These are phyloP conservation scores for Periconia sp. DNA, from an alignment of 2,329 filamentous ascomycete genomes.

Conservation along the genomic window DNA sequence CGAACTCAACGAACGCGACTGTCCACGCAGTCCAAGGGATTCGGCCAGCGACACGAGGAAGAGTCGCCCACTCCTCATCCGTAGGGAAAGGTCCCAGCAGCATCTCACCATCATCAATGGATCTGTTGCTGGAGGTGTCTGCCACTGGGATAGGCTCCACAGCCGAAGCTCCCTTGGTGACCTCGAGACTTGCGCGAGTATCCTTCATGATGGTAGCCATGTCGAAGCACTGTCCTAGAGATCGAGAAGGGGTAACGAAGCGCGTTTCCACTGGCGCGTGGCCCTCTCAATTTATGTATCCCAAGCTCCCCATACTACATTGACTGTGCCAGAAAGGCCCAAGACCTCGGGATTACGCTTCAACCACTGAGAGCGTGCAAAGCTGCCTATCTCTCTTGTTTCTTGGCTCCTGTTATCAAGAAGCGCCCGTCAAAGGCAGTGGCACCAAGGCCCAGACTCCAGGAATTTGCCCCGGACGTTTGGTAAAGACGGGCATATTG, in stretches of 20 bases:
- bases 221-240: background rate
- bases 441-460: background rate
- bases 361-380: background rate
- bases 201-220: conserved; percentile 25
- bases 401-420: background rate
- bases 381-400: background rate
- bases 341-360: background rate
- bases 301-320: background rate
- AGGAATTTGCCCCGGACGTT: background rate
- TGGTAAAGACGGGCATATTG: background rate
- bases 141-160: conserved; percentile 29
- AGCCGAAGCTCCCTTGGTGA: conserved; percentile 32
- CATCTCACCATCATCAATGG: conserved; percentile 15
- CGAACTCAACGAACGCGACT: conserved; percentile 39
- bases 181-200: conserved; percentile 33
- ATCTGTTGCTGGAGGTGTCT: conserved; percentile 19
- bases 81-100: conserved; percentile 33
- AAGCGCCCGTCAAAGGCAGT: background rate
- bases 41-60: conserved; percentile 36
- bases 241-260: background rate
- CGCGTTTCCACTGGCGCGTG: background rate
- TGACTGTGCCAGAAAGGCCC: background rate
- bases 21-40: conserved; percentile 42
- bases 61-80: conserved; percentile 39
- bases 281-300: background rate